Conservation (phyloP, 495 filamentous ascomycete species). For the Cercophora newfieldiana region DNA sequence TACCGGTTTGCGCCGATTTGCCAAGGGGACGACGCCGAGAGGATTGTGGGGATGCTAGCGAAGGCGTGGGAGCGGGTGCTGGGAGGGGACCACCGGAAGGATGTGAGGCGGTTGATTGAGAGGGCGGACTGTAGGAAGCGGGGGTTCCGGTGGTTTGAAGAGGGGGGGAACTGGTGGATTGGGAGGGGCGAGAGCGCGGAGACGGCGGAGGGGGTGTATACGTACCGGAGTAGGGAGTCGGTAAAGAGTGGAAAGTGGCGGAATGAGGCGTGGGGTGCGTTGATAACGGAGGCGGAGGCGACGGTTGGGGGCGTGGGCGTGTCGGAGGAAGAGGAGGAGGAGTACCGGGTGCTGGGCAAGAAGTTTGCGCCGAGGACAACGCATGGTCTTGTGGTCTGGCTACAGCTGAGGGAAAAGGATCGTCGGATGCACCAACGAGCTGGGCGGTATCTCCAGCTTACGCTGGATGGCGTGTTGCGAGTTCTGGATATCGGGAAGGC, state of each 20-base stretch:
- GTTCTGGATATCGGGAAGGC: background rate
- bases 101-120: background rate
- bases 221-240: background rate
- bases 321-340: background rate
- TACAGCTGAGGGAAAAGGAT: background rate
- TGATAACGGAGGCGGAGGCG: background rate
- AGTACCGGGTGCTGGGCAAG: background rate
- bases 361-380: background rate
- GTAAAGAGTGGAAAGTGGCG: conserved; percentile 4
- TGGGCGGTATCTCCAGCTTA: background rate
- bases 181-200: background rate
- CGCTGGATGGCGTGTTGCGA: conserved; percentile 1
- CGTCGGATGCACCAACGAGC: background rate
- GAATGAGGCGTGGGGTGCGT: background rate
- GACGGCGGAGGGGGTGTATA: background rate
- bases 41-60: background rate
- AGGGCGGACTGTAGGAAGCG: background rate
- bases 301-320: background rate
- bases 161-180: conserved; percentile 4
- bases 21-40: background rate
- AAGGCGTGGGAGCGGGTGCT: background rate
- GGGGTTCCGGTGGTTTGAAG: background rate
- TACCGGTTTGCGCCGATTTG: conserved; percentile 7
- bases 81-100: background rate
- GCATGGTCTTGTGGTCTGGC: background rate